phyloP scores from a whole-genome alignment of 2,329 filamentous ascomycete species.

The Alternaria viburni region DNA sequence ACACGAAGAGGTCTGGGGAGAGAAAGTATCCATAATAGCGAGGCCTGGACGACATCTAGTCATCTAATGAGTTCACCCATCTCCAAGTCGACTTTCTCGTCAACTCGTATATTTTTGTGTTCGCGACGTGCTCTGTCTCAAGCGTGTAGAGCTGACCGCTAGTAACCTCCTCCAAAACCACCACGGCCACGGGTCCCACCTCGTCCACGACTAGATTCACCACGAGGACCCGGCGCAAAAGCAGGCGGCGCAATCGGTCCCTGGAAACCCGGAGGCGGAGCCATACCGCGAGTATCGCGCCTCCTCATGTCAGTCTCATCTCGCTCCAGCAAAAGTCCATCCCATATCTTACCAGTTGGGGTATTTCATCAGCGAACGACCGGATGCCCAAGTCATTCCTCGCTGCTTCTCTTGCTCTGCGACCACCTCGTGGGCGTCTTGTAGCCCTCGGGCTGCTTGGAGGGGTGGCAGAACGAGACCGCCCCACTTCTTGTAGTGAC shows the following conservation, averaged over 20 bases:
- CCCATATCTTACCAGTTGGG: conserved; percentile 6
- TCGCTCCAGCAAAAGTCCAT: background rate
- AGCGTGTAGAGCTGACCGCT: background rate
- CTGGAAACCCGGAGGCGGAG: background rate
- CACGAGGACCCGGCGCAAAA: background rate
- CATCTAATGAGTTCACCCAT: background rate
- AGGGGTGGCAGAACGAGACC: conserved; percentile 15
- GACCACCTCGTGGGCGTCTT: background rate
- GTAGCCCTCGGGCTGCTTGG: background rate
- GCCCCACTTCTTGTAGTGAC: conserved; percentile 17
- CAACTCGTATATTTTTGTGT: background rate
- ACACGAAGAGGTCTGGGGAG: background rate
- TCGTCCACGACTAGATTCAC: background rate
- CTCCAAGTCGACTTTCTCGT: conserved; percentile 2
- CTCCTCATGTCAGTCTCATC: background rate
- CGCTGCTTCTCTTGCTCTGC: background rate
- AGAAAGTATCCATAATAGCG: background rate
- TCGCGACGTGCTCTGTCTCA: background rate
- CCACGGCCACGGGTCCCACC: background rate
- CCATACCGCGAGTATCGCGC: background rate
- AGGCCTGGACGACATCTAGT: background rate
- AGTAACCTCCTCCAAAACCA: background rate
- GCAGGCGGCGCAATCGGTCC: no score
- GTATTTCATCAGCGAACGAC: conserved; percentile 3
- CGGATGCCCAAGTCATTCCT: background rate